These are phyloP conservation scores for Pyrus hybrid DNA, from an alignment of 331 rosid species.

Conservation along the genomic window DNA sequence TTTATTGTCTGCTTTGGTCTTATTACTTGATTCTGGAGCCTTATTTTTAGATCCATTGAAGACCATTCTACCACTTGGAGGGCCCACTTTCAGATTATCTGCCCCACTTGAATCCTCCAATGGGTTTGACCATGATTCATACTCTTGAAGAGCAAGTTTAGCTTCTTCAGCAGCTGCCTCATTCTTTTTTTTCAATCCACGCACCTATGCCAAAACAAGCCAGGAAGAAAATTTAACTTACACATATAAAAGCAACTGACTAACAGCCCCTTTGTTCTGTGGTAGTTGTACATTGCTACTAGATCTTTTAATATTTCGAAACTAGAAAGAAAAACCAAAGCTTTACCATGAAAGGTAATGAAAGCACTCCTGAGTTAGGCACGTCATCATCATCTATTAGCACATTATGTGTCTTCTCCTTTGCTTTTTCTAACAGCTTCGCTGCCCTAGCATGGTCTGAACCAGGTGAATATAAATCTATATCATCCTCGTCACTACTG, in stretches of 20 bases:
- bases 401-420: constrained; percentile 55
- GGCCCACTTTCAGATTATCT: constrained; percentile 30
- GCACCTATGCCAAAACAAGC: constrained; percentile 43
- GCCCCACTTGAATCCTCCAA: constrained; percentile 41
- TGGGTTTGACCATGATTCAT: constrained; percentile 49
- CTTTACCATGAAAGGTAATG: constrained; percentile 85
- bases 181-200: constrained; percentile 68
- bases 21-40: constrained; percentile 34
- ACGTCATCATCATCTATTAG: constrained; percentile 62
- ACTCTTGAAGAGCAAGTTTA: constrained; percentile 65
- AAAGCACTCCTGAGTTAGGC: constrained; percentile 70
- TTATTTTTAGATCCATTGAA: constrained; percentile 50
- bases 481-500: constrained; percentile 54
- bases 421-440: constrained; percentile 59
- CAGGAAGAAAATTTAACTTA: neutral
- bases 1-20: constrained; percentile 32
- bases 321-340: constrained; percentile 11
- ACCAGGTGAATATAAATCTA: constrained; percentile 34
- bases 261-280: neutral
- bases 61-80: constrained; percentile 67
- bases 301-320: neutral
- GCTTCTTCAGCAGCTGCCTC: constrained; percentile 76
- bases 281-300: neutral
- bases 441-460: constrained; percentile 42
- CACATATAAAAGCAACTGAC: neutral